phyloP scores from a whole-genome alignment of 2,329 filamentous ascomycete species.

The Teratosphaeria epicoccoides region DNA sequence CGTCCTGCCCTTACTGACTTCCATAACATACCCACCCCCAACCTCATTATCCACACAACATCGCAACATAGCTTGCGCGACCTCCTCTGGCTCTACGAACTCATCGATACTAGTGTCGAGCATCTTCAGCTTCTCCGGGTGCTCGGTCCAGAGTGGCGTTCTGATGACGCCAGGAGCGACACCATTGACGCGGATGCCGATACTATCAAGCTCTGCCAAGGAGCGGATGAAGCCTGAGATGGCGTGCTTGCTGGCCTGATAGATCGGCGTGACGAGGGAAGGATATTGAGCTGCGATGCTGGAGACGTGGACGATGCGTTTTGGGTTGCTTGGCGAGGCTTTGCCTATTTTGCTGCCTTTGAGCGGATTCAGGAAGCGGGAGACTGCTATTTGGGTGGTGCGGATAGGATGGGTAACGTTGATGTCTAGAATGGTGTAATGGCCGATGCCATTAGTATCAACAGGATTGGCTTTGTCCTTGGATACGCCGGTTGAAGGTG shows the following conservation, averaged over 20 bases:
- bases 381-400: conserved; percentile 37
- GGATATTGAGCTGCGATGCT: conserved; percentile 35
- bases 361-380: conserved; percentile 31
- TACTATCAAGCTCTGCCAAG: conserved; percentile 38
- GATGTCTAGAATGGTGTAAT: conserved; percentile 34
- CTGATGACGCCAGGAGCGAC: conserved; percentile 52
- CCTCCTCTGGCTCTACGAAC: conserved; percentile 51
- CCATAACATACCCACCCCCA: conserved; percentile 42
- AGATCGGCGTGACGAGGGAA: conserved; percentile 32
- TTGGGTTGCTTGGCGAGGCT: conserved; percentile 31
- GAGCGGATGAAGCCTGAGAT: conserved; percentile 41
- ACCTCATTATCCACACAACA: conserved; percentile 43
- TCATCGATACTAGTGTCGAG: conserved; percentile 38
- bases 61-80: conserved; percentile 48
- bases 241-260: conserved; percentile 37
- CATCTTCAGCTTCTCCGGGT: conserved; percentile 48
- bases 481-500: conserved; percentile 28
- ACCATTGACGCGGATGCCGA: conserved; percentile 48
- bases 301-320: conserved; percentile 35
- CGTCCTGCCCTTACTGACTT: conserved; percentile 44
- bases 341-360: conserved; percentile 17
- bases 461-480: conserved; percentile 23
- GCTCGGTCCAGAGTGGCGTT: conserved; percentile 52
- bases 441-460: conserved; percentile 14
- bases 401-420: conserved; percentile 41